A percentile compares a stretch with the other conserved stretches of the same genome.
Evolutionary conservation across 2,329 filamentous ascomycete genomes (phyloP).

Genomic region (Harringtonia lauricola): DNA sequence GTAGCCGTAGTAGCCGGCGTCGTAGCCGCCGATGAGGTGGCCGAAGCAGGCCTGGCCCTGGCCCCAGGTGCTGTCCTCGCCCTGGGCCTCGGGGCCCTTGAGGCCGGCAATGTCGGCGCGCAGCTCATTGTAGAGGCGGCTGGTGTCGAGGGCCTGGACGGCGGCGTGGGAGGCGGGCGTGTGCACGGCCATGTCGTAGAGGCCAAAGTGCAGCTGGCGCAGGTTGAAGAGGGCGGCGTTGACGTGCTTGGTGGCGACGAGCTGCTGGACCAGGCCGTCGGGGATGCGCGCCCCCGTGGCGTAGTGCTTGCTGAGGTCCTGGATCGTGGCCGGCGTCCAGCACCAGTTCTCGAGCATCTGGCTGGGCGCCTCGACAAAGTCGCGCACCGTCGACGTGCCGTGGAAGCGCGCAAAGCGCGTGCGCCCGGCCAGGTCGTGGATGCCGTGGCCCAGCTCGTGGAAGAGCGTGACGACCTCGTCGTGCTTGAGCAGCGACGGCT

Average conservation of each 20-base stretch:
- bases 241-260: slow-evolving; percentile 69
- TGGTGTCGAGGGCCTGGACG: slow-evolving; percentile 54
- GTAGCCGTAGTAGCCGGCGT: slow-evolving; percentile 74
- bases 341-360: slow-evolving; percentile 73
- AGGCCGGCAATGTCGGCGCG: slow-evolving; percentile 61
- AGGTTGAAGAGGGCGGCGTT: slow-evolving; percentile 73
- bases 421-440: slow-evolving; percentile 55
- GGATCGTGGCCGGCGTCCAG: slow-evolving; percentile 55
- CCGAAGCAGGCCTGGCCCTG: slow-evolving; percentile 72
- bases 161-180: slow-evolving; percentile 57
- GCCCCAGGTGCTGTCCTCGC: slow-evolving; percentile 53
- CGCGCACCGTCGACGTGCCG: slow-evolving; percentile 53
- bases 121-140: slow-evolving; percentile 60
- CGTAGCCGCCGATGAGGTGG: slow-evolving; percentile 74
- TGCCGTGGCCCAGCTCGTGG: slow-evolving; percentile 64
- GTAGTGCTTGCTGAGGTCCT: slow-evolving; percentile 63
- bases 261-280: slow-evolving; percentile 60
- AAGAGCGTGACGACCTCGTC: slow-evolving; percentile 76
- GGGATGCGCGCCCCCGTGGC: slow-evolving; percentile 59
- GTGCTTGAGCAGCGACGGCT: slow-evolving; percentile 71
- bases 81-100: slow-evolving; percentile 60
- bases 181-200: slow-evolving; percentile 77
- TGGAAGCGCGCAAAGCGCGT: slow-evolving; percentile 56
- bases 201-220: slow-evolving; percentile 68
- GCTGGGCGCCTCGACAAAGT: slow-evolving; percentile 62